phyloP scores from a whole-genome alignment of 805 yeast species.

The Zygosaccharomyces lentus region DNA sequence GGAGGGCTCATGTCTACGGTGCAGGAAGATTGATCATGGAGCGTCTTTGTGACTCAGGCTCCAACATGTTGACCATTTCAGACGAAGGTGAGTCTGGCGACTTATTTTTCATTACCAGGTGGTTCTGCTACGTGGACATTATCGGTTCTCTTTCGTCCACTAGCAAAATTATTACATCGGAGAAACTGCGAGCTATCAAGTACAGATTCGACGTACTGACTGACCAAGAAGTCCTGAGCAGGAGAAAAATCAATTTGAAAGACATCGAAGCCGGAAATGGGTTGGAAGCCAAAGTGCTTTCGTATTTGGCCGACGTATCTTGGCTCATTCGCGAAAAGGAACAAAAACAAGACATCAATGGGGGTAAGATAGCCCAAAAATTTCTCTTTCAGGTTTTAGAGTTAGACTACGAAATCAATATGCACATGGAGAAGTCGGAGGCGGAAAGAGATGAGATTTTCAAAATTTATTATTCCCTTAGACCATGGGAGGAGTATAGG shows the following conservation, averaged over 20 bases:
- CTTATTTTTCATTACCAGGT: conserved; percentile 54
- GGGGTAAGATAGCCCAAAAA: conserved; percentile 15
- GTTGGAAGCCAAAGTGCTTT: conserved; percentile 58
- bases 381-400: conserved; percentile 37
- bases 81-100: conserved; percentile 19
- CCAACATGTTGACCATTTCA: conserved; percentile 13
- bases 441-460: conserved; percentile 29
- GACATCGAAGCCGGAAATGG: conserved; percentile 64
- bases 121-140: conserved; percentile 67
- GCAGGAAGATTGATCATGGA: conserved; percentile 55
- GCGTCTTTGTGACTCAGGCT: conserved; percentile 11
- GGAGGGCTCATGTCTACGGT: conserved; percentile 64
- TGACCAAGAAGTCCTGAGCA: conserved; percentile 5
- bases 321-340: conserved; percentile 37
- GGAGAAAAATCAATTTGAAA: conserved; percentile 26
- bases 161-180: conserved; percentile 12
- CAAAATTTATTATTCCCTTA: conserved; percentile 10
- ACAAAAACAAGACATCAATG: conserved; percentile 9
- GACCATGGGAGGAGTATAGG: conserved; percentile 8
- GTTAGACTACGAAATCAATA: conserved; percentile 32
- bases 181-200: conserved; percentile 10
- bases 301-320: conserved; percentile 50
- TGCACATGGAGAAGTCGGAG: conserved; percentile 23
- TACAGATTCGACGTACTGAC: conserved; percentile 21
- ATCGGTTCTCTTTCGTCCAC: conserved; percentile 61